Conservation (phyloP, 1,139 yeast genomes). For the Waltiozyma sp. region DNA sequence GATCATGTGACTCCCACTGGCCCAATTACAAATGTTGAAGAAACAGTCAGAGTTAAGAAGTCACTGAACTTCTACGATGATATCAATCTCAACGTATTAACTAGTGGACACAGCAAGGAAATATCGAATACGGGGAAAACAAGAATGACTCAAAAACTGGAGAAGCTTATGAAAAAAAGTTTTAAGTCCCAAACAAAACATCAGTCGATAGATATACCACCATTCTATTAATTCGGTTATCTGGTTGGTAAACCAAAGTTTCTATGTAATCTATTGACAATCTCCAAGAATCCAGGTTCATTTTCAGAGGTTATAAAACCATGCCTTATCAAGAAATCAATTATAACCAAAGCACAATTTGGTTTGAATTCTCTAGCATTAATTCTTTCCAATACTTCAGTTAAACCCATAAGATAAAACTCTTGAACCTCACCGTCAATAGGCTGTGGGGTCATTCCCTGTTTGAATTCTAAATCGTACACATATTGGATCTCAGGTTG, state of each 20-base stretch:
- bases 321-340: slow-evolving; percentile 79
- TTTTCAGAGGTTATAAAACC: slow-evolving; percentile 51
- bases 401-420: slow-evolving; percentile 51
- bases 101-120: neutral
- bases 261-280: slow-evolving; percentile 55
- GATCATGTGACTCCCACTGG: no score
- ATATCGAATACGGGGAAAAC: neutral
- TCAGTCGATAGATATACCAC: no score
- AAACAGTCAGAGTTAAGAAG: neutral
- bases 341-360: slow-evolving; percentile 68
- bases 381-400: slow-evolving; percentile 41
- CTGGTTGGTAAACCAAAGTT: slow-evolving; percentile 55
- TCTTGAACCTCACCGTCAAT: slow-evolving; percentile 80
- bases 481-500: slow-evolving; percentile 87
- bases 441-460: slow-evolving; percentile 49
- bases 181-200: neutral
- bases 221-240: neutral
- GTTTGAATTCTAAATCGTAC: slow-evolving; percentile 56
- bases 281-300: slow-evolving; percentile 53
- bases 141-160: neutral
- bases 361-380: slow-evolving; percentile 64
- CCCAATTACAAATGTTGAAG: neutral
- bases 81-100: no score
- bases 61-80: neutral
- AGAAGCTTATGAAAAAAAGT: neutral